Percentiles rank a stretch among this genome's conserved stretches.
Conservation (phyloP, 805 yeast species). For the Kregervanrija fluxuum region DNA sequence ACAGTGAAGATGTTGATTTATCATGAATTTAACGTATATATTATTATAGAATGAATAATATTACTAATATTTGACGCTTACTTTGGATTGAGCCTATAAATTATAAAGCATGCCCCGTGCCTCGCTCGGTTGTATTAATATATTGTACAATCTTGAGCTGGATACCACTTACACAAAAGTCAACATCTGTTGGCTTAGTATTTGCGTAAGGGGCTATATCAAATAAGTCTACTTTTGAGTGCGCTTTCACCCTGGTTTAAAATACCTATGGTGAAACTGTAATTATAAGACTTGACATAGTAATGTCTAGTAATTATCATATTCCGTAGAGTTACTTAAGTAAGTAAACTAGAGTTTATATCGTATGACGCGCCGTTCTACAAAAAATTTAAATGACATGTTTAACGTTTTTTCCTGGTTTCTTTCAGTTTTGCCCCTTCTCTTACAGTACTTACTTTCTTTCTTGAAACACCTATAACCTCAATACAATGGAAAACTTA, state of each 20-base stretch:
- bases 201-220: slow-evolving; percentile 40
- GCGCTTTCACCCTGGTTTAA: slow-evolving; percentile 37
- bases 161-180: slow-evolving; percentile 28
- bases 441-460: no score
- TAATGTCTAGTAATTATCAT: no score
- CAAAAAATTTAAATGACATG: no score
- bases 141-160: slow-evolving; percentile 50
- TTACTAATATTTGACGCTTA: no score
- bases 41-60: neutral
- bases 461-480: no score
- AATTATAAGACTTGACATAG: slow-evolving; percentile 32
- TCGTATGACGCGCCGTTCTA: no score
- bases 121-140: slow-evolving; percentile 49
- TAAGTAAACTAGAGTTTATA: no score
- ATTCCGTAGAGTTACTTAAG: no score
- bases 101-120: slow-evolving; percentile 39
- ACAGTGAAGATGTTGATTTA: slow-evolving; percentile 69
- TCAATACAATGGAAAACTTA: slow-evolving; percentile 18
- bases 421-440: no score
- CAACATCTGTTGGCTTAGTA: neutral
- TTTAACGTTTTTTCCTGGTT: no score
- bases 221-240: slow-evolving; percentile 48
- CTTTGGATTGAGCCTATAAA: no score
- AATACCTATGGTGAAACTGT: slow-evolving; percentile 30
- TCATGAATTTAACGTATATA: slow-evolving; percentile 24